Conservation (phyloP, 768 basidiomycete genomes). For the Boletus pseudo-olivaceus region DNA sequence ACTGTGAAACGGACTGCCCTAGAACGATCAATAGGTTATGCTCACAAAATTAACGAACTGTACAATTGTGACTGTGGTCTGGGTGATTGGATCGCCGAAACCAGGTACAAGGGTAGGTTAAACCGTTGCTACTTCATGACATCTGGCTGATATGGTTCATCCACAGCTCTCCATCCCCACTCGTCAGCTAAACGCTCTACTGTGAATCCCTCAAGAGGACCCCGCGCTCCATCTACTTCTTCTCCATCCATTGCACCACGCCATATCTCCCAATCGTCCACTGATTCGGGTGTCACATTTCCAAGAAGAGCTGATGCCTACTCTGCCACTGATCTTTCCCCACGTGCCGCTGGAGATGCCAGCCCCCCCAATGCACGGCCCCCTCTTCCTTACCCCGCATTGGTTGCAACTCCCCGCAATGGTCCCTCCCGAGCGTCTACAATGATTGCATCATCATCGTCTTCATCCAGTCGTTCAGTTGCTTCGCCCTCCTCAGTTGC, state of each 20-base stretch:
- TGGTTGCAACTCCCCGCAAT: slow-evolving; percentile 40
- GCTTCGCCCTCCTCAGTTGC: slow-evolving; percentile 37
- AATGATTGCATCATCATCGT: slow-evolving; percentile 37
- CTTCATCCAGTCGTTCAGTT: slow-evolving; percentile 47
- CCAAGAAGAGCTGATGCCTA: slow-evolving; percentile 77
- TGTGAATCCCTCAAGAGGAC: slow-evolving; percentile 20
- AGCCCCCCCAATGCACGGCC: slow-evolving; percentile 55
- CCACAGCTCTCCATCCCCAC: slow-evolving; percentile 19
- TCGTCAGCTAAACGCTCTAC: slow-evolving; percentile 27
- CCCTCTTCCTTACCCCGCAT: slow-evolving; percentile 70
- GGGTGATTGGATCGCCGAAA: slow-evolving; percentile 66
- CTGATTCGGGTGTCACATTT: slow-evolving; percentile 74
- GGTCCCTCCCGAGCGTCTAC: slow-evolving; percentile 31
- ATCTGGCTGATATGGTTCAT: slow-evolving; percentile 3
- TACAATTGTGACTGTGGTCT: slow-evolving; percentile 73
- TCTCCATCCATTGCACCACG: slow-evolving; percentile 54
- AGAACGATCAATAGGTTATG: slow-evolving; percentile 73
- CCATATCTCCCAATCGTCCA: slow-evolving; percentile 67
- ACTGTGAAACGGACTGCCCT: slow-evolving; percentile 47
- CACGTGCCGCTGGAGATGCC: slow-evolving; percentile 43
- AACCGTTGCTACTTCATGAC: neutral
- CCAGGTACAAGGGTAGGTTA: slow-evolving; percentile 50
- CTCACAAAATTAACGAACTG: slow-evolving; percentile 80
- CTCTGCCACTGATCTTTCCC: slow-evolving; percentile 69
- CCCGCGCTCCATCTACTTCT: slow-evolving; percentile 35